Evolutionary conservation across 305 asterid genomes (phyloP).

Genomic region (Plantago coronopus): DNA sequence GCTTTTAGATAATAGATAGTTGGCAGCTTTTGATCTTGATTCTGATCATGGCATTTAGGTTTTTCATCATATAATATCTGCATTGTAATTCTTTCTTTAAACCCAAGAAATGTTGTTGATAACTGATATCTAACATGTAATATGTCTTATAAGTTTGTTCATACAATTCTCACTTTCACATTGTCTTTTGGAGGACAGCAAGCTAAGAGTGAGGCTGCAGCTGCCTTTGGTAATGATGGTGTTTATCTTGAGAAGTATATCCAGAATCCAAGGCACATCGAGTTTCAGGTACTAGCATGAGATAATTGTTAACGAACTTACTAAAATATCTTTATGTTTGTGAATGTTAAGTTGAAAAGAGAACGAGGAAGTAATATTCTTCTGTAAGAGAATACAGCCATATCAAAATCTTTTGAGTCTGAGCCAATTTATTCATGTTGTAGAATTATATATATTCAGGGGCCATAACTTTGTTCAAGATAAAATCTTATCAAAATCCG

Average conservation of each 20-base stretch:
- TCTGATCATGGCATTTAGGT: slow-evolving; percentile 8
- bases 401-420: slow-evolving; percentile 5
- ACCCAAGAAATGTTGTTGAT: slow-evolving; percentile 5
- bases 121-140: slow-evolving; percentile 13
- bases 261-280: slow-evolving; percentile 95
- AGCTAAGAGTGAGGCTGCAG: slow-evolving; percentile 98
- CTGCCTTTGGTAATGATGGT: slow-evolving; percentile 99
- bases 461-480: no score
- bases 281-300: slow-evolving; percentile 68
- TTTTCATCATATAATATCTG: slow-evolving; percentile 16
- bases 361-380: neutral
- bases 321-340: neutral
- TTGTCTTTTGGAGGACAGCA: slow-evolving; percentile 45
- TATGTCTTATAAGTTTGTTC: slow-evolving; percentile 19
- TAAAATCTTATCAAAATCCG: no score
- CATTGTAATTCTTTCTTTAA: neutral
- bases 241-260: slow-evolving; percentile 89
- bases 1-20: slow-evolving; percentile 6
- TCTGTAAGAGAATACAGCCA: slow-evolving; percentile 5
- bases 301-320: neutral
- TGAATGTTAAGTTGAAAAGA: neutral
- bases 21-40: slow-evolving; percentile 6
- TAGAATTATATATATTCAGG: no score
- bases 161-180: slow-evolving; percentile 11
- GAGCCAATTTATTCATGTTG: neutral